phyloP scores from a whole-genome alignment of 495 filamentous ascomycete species.

The Talaromyces thailandensis region DNA sequence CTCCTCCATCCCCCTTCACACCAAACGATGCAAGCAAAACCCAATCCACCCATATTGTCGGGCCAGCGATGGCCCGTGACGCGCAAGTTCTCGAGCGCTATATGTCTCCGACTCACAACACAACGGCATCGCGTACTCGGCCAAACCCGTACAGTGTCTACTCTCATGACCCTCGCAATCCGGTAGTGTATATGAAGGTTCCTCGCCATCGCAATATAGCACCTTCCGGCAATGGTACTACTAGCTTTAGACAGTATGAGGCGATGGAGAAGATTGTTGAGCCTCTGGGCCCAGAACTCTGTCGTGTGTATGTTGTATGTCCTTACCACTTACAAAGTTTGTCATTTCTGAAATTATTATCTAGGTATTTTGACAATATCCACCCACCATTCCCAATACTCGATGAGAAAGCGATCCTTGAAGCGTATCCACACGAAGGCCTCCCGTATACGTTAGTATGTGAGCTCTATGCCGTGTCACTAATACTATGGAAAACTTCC shows the following conservation, averaged over 20 bases:
- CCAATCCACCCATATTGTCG: constrained; percentile 11
- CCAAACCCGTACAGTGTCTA: constrained; percentile 6
- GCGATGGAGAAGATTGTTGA: constrained; percentile 5
- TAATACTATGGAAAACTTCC: constrained; percentile 16
- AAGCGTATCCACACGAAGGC: constrained; percentile 13
- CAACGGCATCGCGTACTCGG: constrained; percentile 1
- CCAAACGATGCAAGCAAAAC: constrained; percentile 4
- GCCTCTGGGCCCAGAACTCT: constrained; percentile 3
- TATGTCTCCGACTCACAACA: constrained; percentile 15
- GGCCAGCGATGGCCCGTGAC: constrained; percentile 20
- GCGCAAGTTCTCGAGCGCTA: constrained; percentile 18
- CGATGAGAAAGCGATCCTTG: constrained; percentile 18
- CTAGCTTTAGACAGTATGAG: constrained; percentile 3
- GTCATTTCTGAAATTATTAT: background rate
- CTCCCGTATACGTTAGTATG: constrained; percentile 23
- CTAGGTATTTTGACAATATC: constrained; percentile 23
- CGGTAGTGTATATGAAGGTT: constrained; percentile 15
- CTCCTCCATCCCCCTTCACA: background rate
- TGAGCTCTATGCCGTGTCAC: constrained; percentile 21
- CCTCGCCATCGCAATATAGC: constrained; percentile 8
- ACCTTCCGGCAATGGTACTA: constrained; percentile 3
- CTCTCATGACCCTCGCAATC: constrained; percentile 8
- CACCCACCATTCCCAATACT: constrained; percentile 29
- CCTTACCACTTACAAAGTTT: background rate
- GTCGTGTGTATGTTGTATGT: background rate